Evolutionary conservation across 129 eudicot genomes (phyloP).

Genomic region (Chrysanthemum seticuspe): DNA sequence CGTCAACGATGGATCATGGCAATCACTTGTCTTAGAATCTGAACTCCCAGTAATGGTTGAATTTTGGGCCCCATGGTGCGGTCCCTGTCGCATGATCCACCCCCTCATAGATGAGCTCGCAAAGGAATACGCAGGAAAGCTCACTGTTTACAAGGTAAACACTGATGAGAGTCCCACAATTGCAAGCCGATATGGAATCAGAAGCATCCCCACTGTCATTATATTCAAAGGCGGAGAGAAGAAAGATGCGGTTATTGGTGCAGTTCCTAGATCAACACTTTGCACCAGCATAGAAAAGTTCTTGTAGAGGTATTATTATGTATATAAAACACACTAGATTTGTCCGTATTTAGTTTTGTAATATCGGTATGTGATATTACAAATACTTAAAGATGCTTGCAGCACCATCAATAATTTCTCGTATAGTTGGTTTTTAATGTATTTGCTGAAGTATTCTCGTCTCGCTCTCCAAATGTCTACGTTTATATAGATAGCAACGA

Average conservation of each 20-base stretch:
- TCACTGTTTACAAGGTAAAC: constrained; percentile 83
- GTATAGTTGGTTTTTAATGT: constrained; percentile 47
- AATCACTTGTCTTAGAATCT: constrained; percentile 60
- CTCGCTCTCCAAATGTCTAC: background rate
- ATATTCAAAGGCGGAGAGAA: constrained; percentile 89
- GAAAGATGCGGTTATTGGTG: constrained; percentile 93
- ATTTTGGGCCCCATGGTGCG: constrained; percentile 99
- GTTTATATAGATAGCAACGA: background rate
- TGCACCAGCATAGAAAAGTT: constrained; percentile 67
- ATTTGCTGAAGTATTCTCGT: constrained; percentile 17
- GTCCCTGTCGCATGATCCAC: constrained; percentile 94
- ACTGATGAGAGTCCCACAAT: constrained; percentile 79
- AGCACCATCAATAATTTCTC: constrained; percentile 28
- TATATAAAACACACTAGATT: constrained; percentile 24
- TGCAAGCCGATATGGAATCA: constrained; percentile 76
- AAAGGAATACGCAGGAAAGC: constrained; percentile 68
- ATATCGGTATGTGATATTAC: constrained; percentile 28
- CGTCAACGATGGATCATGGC: constrained; percentile 60
- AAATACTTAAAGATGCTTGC: constrained; percentile 26
- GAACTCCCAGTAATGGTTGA: constrained; percentile 73
- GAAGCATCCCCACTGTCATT: constrained; percentile 94
- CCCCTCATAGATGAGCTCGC: constrained; percentile 88
- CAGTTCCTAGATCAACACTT: constrained; percentile 81
- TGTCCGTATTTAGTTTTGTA: constrained; percentile 21
- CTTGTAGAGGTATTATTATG: constrained; percentile 39